Evolutionary conservation across 768 basidiomycete species (phyloP), one percentile per base, ranked within the genome.

Genomic region (Mycena olivaceomarginata): DNA sequence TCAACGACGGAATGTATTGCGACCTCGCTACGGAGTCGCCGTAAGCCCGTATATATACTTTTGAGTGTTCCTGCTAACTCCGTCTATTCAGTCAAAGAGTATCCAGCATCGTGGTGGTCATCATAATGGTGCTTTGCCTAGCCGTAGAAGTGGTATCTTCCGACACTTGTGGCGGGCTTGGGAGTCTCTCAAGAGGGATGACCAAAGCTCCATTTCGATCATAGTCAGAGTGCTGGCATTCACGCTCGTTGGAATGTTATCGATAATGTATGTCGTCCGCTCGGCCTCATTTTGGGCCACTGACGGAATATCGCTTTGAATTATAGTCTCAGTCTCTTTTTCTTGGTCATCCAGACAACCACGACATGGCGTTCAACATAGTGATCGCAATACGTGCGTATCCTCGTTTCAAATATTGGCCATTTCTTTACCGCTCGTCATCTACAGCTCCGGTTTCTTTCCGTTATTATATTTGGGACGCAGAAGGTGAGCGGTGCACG

Each of bases 381-480:
- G 67, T 72, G 9, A 79, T 79, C 63, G 71, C 78, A 31, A 73
- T 66, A 16, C 18, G 78, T 76, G n/a, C n/a, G 78, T 67, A 39
- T 20, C 48, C 16, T 6, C 18, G 4, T 57, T 22, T 51, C n/a
- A n/a, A n/a, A 15, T 53, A n/a, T 11, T 16, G n/a, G 13, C 11
- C 18, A 11, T n/a, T 45, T 48, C 57, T 12, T 68, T 7, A 75
- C 51, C n/a, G 2, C 68, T 60, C 22, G 9, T 56, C 7, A 40
- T 31, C n/a, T 31, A 6, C 67, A 79, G 75, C 76, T 69, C 78
- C 75, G 37, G 51, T 76, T 37, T 79, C 68, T 13, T n/a, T 79
- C 78, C 20, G 72, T 79, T 46, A 15, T 79, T 7, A 76, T 79
- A 46, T 79, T 79, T 48, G 78, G 78, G 25, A 76, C 78, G 43